A percentile compares a stretch with the other conserved stretches of the same genome.
phyloP scores from a whole-genome alignment of 805 yeast genomes.

The Cyberlindnera xylosilytica region DNA sequence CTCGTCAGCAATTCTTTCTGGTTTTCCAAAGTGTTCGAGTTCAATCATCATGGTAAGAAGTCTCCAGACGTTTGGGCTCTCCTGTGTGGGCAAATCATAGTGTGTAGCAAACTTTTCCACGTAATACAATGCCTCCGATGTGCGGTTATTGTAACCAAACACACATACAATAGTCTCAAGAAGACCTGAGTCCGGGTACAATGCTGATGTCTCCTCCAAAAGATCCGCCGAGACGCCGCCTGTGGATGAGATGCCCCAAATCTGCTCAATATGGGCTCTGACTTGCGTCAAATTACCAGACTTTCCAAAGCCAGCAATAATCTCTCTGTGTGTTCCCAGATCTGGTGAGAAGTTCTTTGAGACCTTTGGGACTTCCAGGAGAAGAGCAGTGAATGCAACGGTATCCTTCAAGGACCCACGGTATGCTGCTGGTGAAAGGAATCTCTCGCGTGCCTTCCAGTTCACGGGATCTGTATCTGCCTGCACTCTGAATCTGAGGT shows the following conservation, averaged over 20 bases:
- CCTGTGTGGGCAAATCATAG: constrained; percentile 11
- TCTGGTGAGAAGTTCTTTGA: constrained; percentile 15
- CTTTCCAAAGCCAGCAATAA: constrained; percentile 22
- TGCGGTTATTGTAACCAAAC: constrained; percentile 17
- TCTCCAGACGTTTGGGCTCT: constrained; percentile 17
- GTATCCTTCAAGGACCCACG: constrained; percentile 10
- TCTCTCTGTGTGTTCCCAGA: constrained; percentile 20
- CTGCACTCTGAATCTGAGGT: constrained; percentile 15
- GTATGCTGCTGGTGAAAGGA: constrained; percentile 9
- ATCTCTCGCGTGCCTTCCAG: constrained; percentile 12
- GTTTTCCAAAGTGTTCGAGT: constrained; percentile 3
- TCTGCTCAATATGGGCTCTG: constrained; percentile 16
- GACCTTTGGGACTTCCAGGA: constrained; percentile 6
- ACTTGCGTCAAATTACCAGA: constrained; percentile 19
- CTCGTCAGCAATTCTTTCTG: constrained; percentile 2
- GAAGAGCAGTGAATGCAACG: constrained; percentile 9
- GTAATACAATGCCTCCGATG: constrained; percentile 13
- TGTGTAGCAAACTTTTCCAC: constrained; percentile 14
- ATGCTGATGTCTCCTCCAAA: constrained; percentile 10
- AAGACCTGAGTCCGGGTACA: constrained; percentile 23
- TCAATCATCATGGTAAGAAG: constrained; percentile 12
- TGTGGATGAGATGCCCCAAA: constrained; percentile 22
- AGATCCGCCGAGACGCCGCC: constrained; percentile 3
- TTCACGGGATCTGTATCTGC: constrained; percentile 18
- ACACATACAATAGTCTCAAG: constrained; percentile 15